Base-by-base conservation (phyloP, 1,139 yeast species). In the Yamadazyma kanchanaburiensis region DNA sequence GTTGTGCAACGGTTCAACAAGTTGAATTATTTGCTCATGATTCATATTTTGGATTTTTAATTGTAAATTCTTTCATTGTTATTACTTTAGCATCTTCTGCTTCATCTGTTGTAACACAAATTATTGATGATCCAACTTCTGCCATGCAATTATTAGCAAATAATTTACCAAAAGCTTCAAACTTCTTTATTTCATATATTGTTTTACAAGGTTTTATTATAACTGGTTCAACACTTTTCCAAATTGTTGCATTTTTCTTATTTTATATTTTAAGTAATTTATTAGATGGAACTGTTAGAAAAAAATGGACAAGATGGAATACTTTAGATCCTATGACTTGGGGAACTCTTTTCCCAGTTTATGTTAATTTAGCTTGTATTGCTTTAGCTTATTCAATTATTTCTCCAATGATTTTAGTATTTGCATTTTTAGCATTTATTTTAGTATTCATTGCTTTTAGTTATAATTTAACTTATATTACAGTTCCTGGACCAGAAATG, bases 301-400 rank as follows among this genome's bases (percentile, higher is more conserved):
- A 87, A 71, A 84, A 83, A 61, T 88, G 85, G 84, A 65, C 52
- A 27, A 74, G 97, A 49, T 81, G 74, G 58, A 69, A 74, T 40
- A 68, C 68, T 3, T 62, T 91, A 42, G 76, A 80, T 8, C 51
- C 75, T 2, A 70, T 82, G 47, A 68, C 76, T 12, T 91, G 95
- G 94, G 98, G 98, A 38, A 84, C 95, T 1, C 66, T 79, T 2
- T 89, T 84, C 71, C 96, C 96, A 5, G 66, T 78, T 6, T 87
- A 82, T 60, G 80, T 95, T 27, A 79, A 82, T 53, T 74, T 89
- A 66, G 84, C 85, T 2, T 85, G 87, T 38, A 86, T 91, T 41
- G 64, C 82, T 26, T 64, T 89, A 40, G 77, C 89, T 6, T 91
- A 86, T 57, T 64, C 95, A 3, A 71, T 88, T 37, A 86, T 89